A percentile compares a stretch with the other conserved stretches of the same genome.
These are phyloP conservation scores for Porphyra umbilicalis DNA, from an alignment of 31 red algal genomes.

Conservation along the genomic window DNA sequence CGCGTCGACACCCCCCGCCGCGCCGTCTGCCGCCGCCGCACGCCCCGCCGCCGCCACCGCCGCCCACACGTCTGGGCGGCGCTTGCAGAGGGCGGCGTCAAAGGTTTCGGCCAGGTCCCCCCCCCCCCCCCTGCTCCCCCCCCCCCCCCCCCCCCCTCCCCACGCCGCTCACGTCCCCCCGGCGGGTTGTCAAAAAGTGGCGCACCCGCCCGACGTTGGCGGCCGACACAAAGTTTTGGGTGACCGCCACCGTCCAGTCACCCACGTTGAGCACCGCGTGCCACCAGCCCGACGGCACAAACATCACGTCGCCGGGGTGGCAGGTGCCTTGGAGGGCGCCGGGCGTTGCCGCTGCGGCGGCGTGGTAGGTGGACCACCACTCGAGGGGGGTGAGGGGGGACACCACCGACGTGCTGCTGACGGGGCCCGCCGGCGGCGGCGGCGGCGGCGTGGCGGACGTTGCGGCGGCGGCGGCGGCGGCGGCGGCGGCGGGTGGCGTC, in stretches of 20 bases:
- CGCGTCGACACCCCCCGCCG: no score
- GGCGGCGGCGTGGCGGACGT: no score
- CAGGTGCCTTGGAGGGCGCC: background rate
- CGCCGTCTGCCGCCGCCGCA: background rate
- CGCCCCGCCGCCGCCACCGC: background rate
- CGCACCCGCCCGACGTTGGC: slow-evolving; percentile 16
- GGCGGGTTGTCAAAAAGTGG: background rate
- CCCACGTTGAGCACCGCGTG: slow-evolving; percentile 63
- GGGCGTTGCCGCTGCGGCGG: background rate
- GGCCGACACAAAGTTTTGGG: slow-evolving; percentile 43
- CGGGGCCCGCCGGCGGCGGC: background rate
- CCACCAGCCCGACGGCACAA: slow-evolving; percentile 77
- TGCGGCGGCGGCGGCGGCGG: no score
- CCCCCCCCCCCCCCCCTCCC: background rate
- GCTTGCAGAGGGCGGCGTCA: background rate
- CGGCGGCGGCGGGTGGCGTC: background rate
- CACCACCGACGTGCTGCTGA: slow-evolving; percentile 7
- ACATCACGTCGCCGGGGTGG: slow-evolving; percentile 40
- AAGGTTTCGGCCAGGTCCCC: background rate
- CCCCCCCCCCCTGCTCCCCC: background rate
- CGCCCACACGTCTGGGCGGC: background rate
- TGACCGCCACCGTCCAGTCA: slow-evolving; percentile 28
- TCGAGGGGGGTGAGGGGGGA: slow-evolving; percentile 37
- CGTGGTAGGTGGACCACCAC: slow-evolving; percentile 41
- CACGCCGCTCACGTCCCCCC: background rate